These are phyloP conservation scores for Mycena pura DNA, from an alignment of 768 basidiomycete species.

Conservation along the genomic window DNA sequence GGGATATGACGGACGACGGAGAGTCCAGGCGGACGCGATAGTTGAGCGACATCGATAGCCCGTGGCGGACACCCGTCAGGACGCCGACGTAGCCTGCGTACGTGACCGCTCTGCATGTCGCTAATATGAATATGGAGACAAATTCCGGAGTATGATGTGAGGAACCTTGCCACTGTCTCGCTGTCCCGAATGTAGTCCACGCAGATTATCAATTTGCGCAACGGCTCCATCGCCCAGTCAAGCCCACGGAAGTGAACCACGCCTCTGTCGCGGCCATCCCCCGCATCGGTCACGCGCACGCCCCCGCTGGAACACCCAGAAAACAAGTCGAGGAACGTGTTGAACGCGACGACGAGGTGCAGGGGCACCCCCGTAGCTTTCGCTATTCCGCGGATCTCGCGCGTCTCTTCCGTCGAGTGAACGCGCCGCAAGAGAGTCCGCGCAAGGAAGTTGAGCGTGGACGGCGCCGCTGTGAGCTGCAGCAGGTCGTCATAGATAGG, in stretches of 20 bases:
- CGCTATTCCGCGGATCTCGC: conserved; percentile 42
- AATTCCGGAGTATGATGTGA: too few relatives aligned
- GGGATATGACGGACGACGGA: conserved; percentile 31
- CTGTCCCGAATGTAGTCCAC: conserved; percentile 43
- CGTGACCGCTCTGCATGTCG: conserved; percentile 43
- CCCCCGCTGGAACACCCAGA: conserved; percentile 48
- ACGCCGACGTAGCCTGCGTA: conserved; percentile 48
- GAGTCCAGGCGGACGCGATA: conserved; percentile 38
- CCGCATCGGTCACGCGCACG: conserved; percentile 32
- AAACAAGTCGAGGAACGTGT: conserved; percentile 47
- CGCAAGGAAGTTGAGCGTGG: conserved; percentile 33
- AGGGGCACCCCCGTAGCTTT: conserved; percentile 35
- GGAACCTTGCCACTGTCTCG: conserved; percentile 42
- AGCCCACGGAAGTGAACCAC: conserved; percentile 46
- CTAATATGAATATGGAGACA: too few relatives aligned
- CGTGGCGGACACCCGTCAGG: conserved; percentile 45
- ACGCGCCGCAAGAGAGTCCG: conserved; percentile 37
- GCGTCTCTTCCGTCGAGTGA: conserved; percentile 39
- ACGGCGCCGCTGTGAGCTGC: conserved; percentile 30
- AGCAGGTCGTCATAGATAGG: conserved; percentile 39
- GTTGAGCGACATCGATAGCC: conserved; percentile 46
- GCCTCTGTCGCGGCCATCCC: conserved; percentile 19
- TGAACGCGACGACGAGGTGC: conserved; percentile 45
- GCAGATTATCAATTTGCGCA: conserved; percentile 41
- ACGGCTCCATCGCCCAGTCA: conserved; percentile 47